Conservation (phyloP, 306 rosid species). For the Cucumis hystrix region DNA sequence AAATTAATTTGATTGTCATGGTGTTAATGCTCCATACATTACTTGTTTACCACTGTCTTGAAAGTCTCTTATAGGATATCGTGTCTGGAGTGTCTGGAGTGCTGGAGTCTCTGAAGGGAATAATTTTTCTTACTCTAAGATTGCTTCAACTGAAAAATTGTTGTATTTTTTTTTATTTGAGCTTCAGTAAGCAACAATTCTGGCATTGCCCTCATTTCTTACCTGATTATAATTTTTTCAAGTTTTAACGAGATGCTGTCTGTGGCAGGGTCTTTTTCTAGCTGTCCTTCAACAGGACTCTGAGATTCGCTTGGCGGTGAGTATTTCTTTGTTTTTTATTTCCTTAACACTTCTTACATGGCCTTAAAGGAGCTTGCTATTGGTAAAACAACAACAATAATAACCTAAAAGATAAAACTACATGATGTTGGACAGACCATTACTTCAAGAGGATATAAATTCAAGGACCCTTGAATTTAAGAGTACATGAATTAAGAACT, state of each 20-base stretch:
- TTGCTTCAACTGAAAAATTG: background rate
- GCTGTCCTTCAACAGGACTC: constrained; percentile 69
- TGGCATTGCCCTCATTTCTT: background rate
- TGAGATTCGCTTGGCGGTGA: constrained; percentile 75
- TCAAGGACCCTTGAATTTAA: background rate
- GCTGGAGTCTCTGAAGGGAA: background rate
- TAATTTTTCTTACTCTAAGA: background rate
- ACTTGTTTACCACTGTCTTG: background rate
- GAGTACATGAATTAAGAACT: background rate
- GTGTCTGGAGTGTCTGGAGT: background rate
- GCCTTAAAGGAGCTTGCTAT: background rate
- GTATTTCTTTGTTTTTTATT: constrained; percentile 4
- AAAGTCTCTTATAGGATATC: background rate
- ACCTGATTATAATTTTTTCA: background rate
- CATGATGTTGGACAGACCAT: background rate
- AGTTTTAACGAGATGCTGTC: background rate
- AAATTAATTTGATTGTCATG: background rate
- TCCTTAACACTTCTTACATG: background rate
- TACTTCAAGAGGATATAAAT: background rate
- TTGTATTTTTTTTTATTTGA: background rate
- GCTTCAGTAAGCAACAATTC: background rate
- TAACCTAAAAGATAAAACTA: background rate
- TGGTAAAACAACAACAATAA: no score
- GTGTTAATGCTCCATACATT: background rate
- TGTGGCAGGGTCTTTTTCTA: constrained; percentile 66